A percentile compares a stretch with the other conserved stretches of the same genome.
Evolutionary conservation across 2,329 filamentous ascomycete species (phyloP).

Genomic region (Paracorniculantispora psalliotae): DNA sequence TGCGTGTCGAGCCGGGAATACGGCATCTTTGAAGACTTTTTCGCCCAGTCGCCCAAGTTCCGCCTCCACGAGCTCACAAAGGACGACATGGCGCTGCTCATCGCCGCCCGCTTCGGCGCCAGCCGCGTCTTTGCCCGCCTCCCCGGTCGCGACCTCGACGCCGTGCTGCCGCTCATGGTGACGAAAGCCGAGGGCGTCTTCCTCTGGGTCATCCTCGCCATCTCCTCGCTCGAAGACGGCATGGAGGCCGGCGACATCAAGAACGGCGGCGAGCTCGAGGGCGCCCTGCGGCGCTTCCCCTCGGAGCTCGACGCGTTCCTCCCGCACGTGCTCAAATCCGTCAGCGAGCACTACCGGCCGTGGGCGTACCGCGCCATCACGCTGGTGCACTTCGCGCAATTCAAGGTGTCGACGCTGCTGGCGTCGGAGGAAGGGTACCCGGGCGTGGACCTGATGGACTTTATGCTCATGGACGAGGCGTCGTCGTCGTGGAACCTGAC

Average conservation of each 20-base stretch:
- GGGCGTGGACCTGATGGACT: background rate
- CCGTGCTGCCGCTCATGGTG: background rate
- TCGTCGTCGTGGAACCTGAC: slow-evolving; percentile 5
- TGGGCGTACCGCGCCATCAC: slow-evolving; percentile 9
- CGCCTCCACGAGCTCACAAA: slow-evolving; percentile 11
- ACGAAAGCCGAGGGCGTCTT: slow-evolving; percentile 10
- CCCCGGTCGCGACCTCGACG: background rate
- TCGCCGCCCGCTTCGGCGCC: background rate
- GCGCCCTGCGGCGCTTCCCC: background rate
- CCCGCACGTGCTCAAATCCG: background rate
- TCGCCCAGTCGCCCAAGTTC: background rate
- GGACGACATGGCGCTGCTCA: background rate
- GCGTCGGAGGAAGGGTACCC: background rate
- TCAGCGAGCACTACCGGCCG: background rate
- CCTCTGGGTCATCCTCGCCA: slow-evolving; percentile 11
- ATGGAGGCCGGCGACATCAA: background rate
- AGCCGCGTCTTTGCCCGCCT: background rate
- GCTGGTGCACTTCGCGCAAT: background rate
- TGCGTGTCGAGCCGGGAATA: slow-evolving; percentile 9
- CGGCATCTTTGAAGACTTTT: slow-evolving; percentile 5
- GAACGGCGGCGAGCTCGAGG: background rate
- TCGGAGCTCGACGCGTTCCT: slow-evolving; percentile 4
- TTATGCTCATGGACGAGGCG: slow-evolving; percentile 6
- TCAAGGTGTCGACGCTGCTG: background rate
- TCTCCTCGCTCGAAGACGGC: slow-evolving; percentile 1